Base-by-base conservation (phyloP, 2,329 filamentous ascomycete genomes). In the Zasmidium cellare region DNA sequence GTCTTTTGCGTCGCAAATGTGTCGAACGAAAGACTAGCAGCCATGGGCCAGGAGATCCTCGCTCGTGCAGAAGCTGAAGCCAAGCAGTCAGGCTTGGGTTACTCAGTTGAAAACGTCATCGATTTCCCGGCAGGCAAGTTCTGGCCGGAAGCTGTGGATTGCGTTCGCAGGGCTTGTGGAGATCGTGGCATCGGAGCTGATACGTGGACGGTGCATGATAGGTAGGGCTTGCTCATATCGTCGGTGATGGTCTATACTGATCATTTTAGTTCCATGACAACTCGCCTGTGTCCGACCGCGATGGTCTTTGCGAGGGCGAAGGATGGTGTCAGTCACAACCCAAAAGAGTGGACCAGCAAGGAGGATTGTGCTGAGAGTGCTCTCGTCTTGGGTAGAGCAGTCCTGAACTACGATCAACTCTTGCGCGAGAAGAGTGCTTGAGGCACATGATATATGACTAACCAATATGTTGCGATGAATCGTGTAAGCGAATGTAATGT, bases 221-320 rank as follows among this genome's bases (percentile, higher is more conserved):
- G 46, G 46, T 48, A 9, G 9, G 44, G 16, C n/a, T 14, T 7
- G 14, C 28, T 31, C n/a, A n/a, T n/a, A n/a, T n/a, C n/a, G n/a
- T 31, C 28, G 7, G 7, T 31, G 28, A 14, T 7, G 28, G 28
- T 23, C 9, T 23, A 24, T 22, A 20, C 46, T 48, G 12, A 48
- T 23, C 7, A 20, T 23, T 48, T 7, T 23, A 65, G 58, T n/a
- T 68, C 70, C 2, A 70, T 71, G 54, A 71, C 69, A 2, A 60
- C 55, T 18, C 58, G 62, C 23, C 53, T 62, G 35, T 62, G 62
- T 11, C 69, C 70, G 12, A 70, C 69, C 1, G 69, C 66, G 9
- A 72, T 72, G 70, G 66, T 72, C 11, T 72, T 72, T 45, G 68
- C 65, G 1, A 51, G 63, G 5, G 68, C 62, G 9, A 64, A 62